A percentile compares a stretch with the other conserved stretches of the same genome.
These are phyloP conservation scores for Coccomyxa sp. DNA, from an alignment of 139 green algal species.

Conservation along the genomic window DNA sequence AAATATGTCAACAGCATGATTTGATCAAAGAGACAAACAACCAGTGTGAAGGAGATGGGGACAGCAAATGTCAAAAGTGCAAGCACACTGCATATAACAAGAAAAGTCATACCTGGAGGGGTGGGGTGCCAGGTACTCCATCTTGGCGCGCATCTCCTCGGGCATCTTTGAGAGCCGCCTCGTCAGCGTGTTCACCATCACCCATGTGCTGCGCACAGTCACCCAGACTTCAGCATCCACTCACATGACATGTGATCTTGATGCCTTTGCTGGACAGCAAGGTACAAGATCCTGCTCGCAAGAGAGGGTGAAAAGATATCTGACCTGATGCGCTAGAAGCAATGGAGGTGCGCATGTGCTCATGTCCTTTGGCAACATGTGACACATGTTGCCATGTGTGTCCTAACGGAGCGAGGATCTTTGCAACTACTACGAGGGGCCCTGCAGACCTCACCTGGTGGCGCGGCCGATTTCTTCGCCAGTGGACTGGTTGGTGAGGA, in stretches of 20 bases:
- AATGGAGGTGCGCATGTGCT: background rate
- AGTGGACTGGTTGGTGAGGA: slow-evolving; percentile 51
- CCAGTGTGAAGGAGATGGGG: too few species aligned
- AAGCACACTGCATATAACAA: too few species aligned
- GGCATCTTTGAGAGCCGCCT: slow-evolving; percentile 72
- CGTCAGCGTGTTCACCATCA: slow-evolving; percentile 86
- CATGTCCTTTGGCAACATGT: background rate
- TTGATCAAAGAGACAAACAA: too few species aligned
- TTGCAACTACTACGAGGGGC: background rate
- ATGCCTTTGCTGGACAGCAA: background rate
- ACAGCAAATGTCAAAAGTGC: too few species aligned
- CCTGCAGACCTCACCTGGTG: slow-evolving; percentile 49
- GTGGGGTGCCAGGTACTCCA: slow-evolving; percentile 36
- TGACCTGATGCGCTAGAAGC: background rate
- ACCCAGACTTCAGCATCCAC: background rate
- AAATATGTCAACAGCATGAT: too few species aligned
- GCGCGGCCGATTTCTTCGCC: slow-evolving; percentile 62
- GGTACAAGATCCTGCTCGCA: background rate
- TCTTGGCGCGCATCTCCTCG: slow-evolving; percentile 51
- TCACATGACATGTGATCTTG: background rate
- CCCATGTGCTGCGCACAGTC: slow-evolving; percentile 69
- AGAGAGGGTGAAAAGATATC: too few species aligned
- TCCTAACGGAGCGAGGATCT: background rate
- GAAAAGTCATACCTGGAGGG: slow-evolving; percentile 17
- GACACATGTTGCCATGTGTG: background rate